These are phyloP conservation scores for Globisporangium nagaii DNA, from an alignment of 352 stramenopile genomes.

Conservation along the genomic window DNA sequence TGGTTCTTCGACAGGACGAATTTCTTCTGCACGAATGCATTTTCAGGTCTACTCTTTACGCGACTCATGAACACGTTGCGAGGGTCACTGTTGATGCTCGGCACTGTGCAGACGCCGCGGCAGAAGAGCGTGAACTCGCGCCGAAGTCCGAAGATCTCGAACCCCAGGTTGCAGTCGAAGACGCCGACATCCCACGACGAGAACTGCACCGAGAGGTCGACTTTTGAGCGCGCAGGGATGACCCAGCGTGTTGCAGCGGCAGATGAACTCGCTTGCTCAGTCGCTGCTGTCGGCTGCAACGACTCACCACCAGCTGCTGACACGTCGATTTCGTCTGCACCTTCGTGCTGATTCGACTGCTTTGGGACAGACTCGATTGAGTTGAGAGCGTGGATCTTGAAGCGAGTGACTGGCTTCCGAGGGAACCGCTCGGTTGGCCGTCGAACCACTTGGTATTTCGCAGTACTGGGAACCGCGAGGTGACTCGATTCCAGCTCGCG, in stretches of 20 bases:
- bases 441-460: slow-evolving; percentile 79
- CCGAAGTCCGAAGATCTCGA: slow-evolving; percentile 87
- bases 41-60: slow-evolving; percentile 73
- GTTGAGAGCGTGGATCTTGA: slow-evolving; percentile 35
- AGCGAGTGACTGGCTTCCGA: slow-evolving; percentile 48
- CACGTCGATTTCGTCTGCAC: background rate
- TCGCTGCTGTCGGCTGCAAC: slow-evolving; percentile 3
- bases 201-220: slow-evolving; percentile 82
- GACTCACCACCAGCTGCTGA: background rate
- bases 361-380: background rate
- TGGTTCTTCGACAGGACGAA: slow-evolving; percentile 85
- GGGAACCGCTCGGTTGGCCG: slow-evolving; percentile 56
- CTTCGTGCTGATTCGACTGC: slow-evolving; percentile 1
- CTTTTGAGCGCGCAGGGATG: slow-evolving; percentile 47
- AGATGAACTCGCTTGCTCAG: slow-evolving; percentile 5
- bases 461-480: slow-evolving; percentile 46
- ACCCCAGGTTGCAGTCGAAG: slow-evolving; percentile 83
- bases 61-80: slow-evolving; percentile 94
- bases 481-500: slow-evolving; percentile 60
- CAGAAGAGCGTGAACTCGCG: slow-evolving; percentile 84
- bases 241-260: slow-evolving; percentile 53
- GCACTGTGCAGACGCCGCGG: slow-evolving; percentile 76
- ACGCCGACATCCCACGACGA: slow-evolving; percentile 59
- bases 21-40: slow-evolving; percentile 82
- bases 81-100: slow-evolving; percentile 91